These are phyloP conservation scores for Termitomyces sp. DNA, from an alignment of 768 basidiomycete species.

Conservation along the genomic window DNA sequence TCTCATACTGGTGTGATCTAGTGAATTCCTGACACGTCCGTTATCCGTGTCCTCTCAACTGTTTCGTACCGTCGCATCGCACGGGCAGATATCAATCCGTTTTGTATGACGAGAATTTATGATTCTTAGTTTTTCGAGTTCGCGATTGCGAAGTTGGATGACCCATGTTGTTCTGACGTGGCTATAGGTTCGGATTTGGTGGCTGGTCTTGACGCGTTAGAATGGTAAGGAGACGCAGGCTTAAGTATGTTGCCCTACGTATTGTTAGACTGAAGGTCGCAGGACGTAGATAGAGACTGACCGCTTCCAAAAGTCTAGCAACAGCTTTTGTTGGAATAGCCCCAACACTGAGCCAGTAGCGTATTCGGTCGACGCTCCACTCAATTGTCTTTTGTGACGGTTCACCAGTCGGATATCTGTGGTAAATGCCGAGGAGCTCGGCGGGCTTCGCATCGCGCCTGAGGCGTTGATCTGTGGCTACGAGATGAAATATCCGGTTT, in stretches of 20 bases:
- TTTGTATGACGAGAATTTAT: not conserved
- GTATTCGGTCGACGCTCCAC: conserved; percentile 90
- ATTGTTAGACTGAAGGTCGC: not conserved
- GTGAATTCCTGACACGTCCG: not conserved
- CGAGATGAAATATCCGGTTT: conserved; percentile 76
- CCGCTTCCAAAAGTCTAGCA: conserved; percentile 71
- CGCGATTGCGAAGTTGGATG: not conserved
- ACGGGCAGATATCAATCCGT: not conserved
- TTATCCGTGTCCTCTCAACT: not conserved
- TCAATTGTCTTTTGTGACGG: conserved; percentile 65
- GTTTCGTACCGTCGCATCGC: not conserved
- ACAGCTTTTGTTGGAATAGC: conserved; percentile 79
- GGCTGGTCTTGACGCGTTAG: conserved; percentile 23
- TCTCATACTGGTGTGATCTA: not conserved
- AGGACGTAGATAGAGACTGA: conserved; percentile 32
- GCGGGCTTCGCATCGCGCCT: conserved; percentile 81
- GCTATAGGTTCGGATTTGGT: not conserved
- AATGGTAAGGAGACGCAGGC: conserved; percentile 50
- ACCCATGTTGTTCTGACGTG: not conserved
- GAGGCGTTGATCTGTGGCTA: conserved; percentile 69
- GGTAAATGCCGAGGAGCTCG: conserved; percentile 81
- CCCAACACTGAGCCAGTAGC: conserved; percentile 83
- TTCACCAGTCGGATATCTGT: conserved; percentile 54
- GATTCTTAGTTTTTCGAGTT: not conserved
- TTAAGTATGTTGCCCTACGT: conserved; percentile 59